phyloP scores from a whole-genome alignment of 371 early-diverging fungal species.

The Zopfochytrium polystomum region DNA sequence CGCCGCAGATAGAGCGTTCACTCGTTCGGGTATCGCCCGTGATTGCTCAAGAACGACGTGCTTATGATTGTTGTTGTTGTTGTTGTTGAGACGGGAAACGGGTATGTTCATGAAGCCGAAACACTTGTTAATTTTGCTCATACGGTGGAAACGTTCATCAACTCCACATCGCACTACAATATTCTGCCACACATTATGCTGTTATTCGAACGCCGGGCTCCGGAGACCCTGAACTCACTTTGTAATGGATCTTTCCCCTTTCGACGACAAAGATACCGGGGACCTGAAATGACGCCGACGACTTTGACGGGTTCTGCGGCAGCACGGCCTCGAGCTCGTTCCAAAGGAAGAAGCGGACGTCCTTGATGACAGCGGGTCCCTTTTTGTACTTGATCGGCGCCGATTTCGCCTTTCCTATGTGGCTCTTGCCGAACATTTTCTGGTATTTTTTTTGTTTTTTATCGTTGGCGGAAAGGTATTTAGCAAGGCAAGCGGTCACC shows the following conservation, averaged over 20 bases:
- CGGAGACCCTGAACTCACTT: background rate
- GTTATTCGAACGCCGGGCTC: background rate
- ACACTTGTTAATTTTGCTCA: background rate
- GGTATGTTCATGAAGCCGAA: background rate
- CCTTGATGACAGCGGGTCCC: background rate
- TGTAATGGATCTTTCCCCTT: slow-evolving; percentile 8
- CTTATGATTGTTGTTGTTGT: background rate
- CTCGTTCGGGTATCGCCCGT: background rate
- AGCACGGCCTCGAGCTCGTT: background rate
- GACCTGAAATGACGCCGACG: background rate
- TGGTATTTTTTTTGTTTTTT: no score
- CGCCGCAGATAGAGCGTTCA: no score
- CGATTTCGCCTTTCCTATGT: background rate
- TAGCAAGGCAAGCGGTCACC: background rate
- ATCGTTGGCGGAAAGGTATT: no score
- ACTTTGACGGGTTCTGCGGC: background rate
- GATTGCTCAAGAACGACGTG: background rate
- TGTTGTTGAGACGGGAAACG: background rate
- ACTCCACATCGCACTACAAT: background rate
- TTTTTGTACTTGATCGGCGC: background rate
- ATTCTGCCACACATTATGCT: background rate
- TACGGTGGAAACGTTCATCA: background rate
- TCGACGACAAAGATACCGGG: slow-evolving; percentile 15
- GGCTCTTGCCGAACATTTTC: background rate
- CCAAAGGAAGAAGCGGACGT: background rate